Conservation (phyloP, 192 early-diverging fungal species). For the Mycoemilia scoparia region DNA sequence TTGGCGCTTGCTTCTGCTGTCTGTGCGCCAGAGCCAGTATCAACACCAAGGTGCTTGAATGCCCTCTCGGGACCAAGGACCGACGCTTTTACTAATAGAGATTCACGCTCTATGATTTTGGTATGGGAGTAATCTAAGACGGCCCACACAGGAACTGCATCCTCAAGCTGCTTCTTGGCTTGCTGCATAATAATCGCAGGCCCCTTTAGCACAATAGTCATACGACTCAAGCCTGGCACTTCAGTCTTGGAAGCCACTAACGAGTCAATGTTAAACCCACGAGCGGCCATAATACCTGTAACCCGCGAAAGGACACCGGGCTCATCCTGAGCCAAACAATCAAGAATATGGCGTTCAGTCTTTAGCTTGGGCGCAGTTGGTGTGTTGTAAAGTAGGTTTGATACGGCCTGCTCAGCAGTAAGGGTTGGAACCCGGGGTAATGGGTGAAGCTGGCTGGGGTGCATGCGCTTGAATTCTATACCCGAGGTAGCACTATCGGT, state of each 20-base stretch:
- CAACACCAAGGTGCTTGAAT: conserved; percentile 30
- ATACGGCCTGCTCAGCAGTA: conserved; percentile 82
- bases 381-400: conserved; percentile 92
- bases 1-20: conserved; percentile 4
- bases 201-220: conserved; percentile 91
- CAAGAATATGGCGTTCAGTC: conserved; percentile 60
- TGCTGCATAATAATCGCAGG: conserved; percentile 71
- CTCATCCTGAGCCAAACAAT: conserved; percentile 86
- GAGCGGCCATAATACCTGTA: conserved; percentile 75
- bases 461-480: conserved; percentile 31
- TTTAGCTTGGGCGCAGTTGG: conserved; percentile 53
- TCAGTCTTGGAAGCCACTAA: conserved; percentile 93
- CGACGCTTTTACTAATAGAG: conserved; percentile 84
- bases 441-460: conserved; percentile 25
- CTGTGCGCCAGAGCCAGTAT: conserved; percentile 5
- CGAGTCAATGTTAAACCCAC: conserved; percentile 96
- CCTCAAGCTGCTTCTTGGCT: conserved; percentile 84
- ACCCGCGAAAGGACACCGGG: conserved; percentile 69
- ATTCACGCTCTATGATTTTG: conserved; percentile 77
- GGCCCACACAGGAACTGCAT: conserved; percentile 94
- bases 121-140: conserved; percentile 90
- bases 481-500: conserved; percentile 26
- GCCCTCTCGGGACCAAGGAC: conserved; percentile 47
- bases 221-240: conserved; percentile 75
- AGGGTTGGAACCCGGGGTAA: conserved; percentile 21